phyloP scores from a whole-genome alignment of 225 moss, liverwort and hornwort species.

The Polytrichum commune region DNA sequence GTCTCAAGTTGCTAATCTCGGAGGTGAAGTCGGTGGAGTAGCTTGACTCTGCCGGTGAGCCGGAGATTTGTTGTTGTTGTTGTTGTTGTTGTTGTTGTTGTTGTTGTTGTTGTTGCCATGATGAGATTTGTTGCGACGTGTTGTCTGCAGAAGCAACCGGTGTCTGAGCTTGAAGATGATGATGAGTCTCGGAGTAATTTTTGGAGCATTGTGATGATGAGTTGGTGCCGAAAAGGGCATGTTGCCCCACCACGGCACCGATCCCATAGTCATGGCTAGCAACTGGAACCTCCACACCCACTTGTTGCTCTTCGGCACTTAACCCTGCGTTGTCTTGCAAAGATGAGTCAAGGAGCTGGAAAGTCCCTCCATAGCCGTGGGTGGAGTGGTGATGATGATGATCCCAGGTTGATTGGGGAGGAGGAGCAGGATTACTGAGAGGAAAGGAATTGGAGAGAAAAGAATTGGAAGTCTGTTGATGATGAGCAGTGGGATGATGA shows the following conservation, averaged over 20 bases:
- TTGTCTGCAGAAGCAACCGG: constrained; percentile 7
- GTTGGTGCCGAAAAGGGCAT: constrained; percentile 37
- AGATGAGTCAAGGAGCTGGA: too few species aligned
- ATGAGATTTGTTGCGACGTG: constrained; percentile 10
- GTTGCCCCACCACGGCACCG: constrained; percentile 56
- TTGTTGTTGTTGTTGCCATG: constrained; percentile 20
- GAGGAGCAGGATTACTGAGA: too few species aligned
- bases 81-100: constrained; percentile 8
- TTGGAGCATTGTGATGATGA: constrained; percentile 1
- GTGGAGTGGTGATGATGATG: not conserved
- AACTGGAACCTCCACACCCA: constrained; percentile 19
- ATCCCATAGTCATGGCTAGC: constrained; percentile 48
- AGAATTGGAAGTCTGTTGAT: too few species aligned
- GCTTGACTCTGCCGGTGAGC: constrained; percentile 14
- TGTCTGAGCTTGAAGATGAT: not conserved
- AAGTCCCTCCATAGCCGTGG: constrained; percentile 13
- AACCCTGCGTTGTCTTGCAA: too few species aligned
- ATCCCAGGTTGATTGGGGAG: too few species aligned
- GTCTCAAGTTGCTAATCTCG: constrained; percentile 12
- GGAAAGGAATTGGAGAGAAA: too few species aligned
- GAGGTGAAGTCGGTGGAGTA: constrained; percentile 14
- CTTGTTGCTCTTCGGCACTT: not conserved
- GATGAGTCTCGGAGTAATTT: constrained; percentile 6
- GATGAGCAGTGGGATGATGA: not conserved
- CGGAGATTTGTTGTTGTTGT: constrained; percentile 10